These are phyloP conservation scores for Phaseolus lunatus DNA, from an alignment of 306 rosid species.

Conservation along the genomic window DNA sequence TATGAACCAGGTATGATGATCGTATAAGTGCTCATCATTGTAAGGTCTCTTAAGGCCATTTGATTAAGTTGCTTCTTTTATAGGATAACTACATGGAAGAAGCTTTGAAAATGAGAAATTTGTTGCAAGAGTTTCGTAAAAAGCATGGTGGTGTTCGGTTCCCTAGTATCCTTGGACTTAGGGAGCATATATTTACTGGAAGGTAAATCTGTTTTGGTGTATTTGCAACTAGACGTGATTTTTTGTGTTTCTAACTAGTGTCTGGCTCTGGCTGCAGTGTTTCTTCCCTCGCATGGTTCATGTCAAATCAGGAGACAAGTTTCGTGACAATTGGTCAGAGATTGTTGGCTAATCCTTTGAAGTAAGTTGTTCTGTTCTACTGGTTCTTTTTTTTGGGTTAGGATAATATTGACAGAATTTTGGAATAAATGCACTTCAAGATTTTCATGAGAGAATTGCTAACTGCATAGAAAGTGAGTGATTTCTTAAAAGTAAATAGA, in stretches of 20 bases:
- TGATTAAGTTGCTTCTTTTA: slow-evolving; percentile 38
- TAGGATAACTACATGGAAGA: slow-evolving; percentile 99
- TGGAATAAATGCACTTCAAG: slow-evolving; percentile 3
- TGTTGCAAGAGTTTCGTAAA: slow-evolving; percentile 89
- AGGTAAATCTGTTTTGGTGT: slow-evolving; percentile 55
- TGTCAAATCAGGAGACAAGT: slow-evolving; percentile 99
- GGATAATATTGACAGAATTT: slow-evolving; percentile 11
- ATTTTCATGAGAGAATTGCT: slow-evolving; percentile 12
- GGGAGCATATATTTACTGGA: slow-evolving; percentile 99
- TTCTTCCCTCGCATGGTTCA: slow-evolving; percentile 99
- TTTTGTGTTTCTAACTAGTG: slow-evolving; percentile 41
- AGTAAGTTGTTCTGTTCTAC: slow-evolving; percentile 58
- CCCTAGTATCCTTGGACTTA: slow-evolving; percentile 94
- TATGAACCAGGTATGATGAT: slow-evolving; percentile 88
- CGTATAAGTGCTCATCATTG: background rate
- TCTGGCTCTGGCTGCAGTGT: slow-evolving; percentile 73
- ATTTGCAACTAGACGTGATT: slow-evolving; percentile 5
- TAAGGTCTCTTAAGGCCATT: slow-evolving; percentile 25
- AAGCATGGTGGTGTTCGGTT: slow-evolving; percentile 89
- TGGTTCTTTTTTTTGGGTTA: background rate
- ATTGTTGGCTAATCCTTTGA: slow-evolving; percentile 94
- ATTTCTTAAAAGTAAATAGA: background rate
- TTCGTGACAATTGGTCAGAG: slow-evolving; percentile 99
- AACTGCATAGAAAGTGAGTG: background rate
- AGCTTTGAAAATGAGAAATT: slow-evolving; percentile 97